Base-by-base conservation (phyloP, 768 basidiomycete species). In the Lactarius sanguifluus region DNA sequence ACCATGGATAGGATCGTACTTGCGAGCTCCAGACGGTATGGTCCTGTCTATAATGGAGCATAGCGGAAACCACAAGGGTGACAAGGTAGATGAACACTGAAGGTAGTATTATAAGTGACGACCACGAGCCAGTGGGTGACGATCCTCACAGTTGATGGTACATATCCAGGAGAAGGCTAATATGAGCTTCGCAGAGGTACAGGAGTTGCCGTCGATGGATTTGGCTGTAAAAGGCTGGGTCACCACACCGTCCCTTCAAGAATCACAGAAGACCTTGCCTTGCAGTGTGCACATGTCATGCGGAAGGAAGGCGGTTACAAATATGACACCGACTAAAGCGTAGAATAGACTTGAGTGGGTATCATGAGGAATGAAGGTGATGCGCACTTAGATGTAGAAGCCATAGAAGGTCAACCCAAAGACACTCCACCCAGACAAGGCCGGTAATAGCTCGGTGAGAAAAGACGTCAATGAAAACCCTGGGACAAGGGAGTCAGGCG, bases 81-180 rank as follows among this genome's bases (percentile, higher is more conserved):
- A 60, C 28, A 43, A 69, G 54, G 38, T 71, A 69, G 1, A 59
- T 32, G 45, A 64, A 55, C 30, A 71, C 68, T 71, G 47, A 23
- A 65, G 7, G 50, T 5, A 20, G 59, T 36, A 32, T 52, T 18
- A 50, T 61, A 15, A 64, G 54, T 2, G 5, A 32, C 13, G 18
- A 59, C 4, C 32, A 9, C 32, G 34, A 43, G 25, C 20, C 18
- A 16, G 25, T 15, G 20, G 28, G 38, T 25, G 20, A 41, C 1
- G 6, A 5, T 23, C 30, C 70, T 59, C 57, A 71, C 70, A 38
- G 57, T 59, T 69, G n/a, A 57, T 32, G 28, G 70, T 59, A 38
- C 68, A 69, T 57, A 66, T 66, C 70, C 70, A 71, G 1, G 70
- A 69, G 50, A 65, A 69, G 20, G 60, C 68, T 20, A 63, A 25